Conservation (phyloP, 164 flowering plant species). For the Macadamia tetraphylla region DNA sequence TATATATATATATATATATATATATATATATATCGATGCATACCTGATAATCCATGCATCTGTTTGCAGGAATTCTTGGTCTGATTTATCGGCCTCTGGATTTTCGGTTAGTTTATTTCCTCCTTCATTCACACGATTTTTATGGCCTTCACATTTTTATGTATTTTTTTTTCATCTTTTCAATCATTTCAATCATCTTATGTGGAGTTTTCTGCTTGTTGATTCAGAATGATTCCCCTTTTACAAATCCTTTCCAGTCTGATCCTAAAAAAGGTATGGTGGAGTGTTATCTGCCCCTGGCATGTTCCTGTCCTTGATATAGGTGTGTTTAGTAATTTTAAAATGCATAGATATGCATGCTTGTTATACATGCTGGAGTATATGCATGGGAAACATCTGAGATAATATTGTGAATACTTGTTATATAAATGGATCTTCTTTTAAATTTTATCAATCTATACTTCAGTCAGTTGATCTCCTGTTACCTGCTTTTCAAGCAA, state of each 20-base stretch:
- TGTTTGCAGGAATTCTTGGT: constrained; percentile 51
- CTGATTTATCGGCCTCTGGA: constrained; percentile 33
- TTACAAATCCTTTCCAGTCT: constrained; percentile 32
- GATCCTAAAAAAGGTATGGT: constrained; percentile 31
- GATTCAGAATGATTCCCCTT: constrained; percentile 21
- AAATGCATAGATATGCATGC: background rate
- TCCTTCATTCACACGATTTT: background rate
- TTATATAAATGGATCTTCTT: too few relatives aligned
- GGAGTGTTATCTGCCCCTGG: background rate
- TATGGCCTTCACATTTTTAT: too few relatives aligned
- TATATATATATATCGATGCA: background rate
- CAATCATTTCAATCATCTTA: constrained; percentile 1
- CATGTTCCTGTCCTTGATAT: too few relatives aligned
- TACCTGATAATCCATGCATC: constrained; percentile 11
- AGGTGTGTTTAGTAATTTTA: background rate
- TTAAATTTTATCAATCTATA: too few relatives aligned
- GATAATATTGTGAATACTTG: too few relatives aligned
- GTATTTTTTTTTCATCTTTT: background rate
- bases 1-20: background rate
- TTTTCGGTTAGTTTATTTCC: constrained; percentile 33
- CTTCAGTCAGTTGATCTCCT: too few relatives aligned
- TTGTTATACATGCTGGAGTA: too few relatives aligned
- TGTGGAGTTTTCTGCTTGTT: background rate
- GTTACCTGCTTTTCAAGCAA: too few relatives aligned
- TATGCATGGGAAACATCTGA: too few relatives aligned